phyloP scores from a whole-genome alignment of 306 rosid genomes.

The Chamaecrista fasciculata region DNA sequence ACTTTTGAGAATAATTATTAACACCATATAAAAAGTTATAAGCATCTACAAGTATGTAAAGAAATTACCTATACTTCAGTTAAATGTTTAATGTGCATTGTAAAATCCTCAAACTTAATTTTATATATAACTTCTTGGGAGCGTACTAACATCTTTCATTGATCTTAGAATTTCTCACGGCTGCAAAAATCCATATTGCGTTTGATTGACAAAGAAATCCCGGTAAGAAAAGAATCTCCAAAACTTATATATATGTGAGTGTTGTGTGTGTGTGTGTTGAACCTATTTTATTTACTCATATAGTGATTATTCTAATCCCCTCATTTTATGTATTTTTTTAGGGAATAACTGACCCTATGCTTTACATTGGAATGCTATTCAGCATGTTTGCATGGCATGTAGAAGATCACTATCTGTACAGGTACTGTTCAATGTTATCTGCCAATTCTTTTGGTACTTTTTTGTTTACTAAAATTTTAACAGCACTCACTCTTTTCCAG shows the following conservation, averaged over 20 bases:
- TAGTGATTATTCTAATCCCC: not conserved
- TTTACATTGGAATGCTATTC: constrained; percentile 48
- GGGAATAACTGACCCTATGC: constrained; percentile 49
- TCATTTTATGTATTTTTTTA: not conserved
- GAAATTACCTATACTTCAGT: too few relatives aligned
- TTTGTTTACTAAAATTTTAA: not conserved
- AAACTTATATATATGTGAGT: not conserved
- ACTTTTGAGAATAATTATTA: too few relatives aligned
- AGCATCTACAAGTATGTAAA: too few relatives aligned
- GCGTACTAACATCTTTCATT: not conserved
- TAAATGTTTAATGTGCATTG: too few relatives aligned
- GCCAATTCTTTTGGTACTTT: not conserved
- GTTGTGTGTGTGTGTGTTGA: too few relatives aligned
- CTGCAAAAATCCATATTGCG: constrained; percentile 31
- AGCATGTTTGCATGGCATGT: constrained; percentile 58
- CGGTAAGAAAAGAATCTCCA: constrained; percentile 28
- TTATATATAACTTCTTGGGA: too few relatives aligned
- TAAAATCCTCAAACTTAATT: too few relatives aligned
- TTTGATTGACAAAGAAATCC: constrained; percentile 32
- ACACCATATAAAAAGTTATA: too few relatives aligned
- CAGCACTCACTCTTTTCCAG: constrained; percentile 10
- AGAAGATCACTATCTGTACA: constrained; percentile 44
- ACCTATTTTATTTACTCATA: not conserved
- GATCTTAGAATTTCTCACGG: constrained; percentile 34
- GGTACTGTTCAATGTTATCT: constrained; percentile 23